Evolutionary conservation across 179 eudicot genomes (phyloP), one percentile per base, ranked within the genome.

Genomic region (Beta lomatogona): DNA sequence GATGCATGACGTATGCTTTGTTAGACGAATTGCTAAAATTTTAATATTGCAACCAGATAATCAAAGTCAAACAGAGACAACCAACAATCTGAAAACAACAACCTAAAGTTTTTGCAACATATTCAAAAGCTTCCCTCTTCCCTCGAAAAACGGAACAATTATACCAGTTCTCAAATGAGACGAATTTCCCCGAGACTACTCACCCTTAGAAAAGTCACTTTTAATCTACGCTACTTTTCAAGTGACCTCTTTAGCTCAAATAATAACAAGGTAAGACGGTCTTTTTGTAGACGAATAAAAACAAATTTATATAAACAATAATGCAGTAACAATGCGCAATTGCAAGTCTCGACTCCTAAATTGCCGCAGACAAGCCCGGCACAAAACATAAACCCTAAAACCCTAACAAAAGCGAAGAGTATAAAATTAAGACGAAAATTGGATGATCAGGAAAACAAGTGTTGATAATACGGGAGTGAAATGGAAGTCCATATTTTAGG

Each of bases 331-430:
- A 70, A 68, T 14, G 9, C 6, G 16, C 46, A 67, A 67, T 67
- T 36, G 21, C 71, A 67, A 15, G 41, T 14, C 9, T 31, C 6
- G 9, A 67, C 45, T 36, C 46, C 45, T 16, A 67, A 36, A 4
- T 5, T 13, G 12, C 3, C 44, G n/a, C 1, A 3, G 5, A 31
- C 18, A 54, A 15, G 21, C 2, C 16, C 0, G 18, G n/a, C 3
- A 19, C 21, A 46, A n/a, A 50, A 71, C 18, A 71, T 71, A 71
- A 48, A 48, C 58, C 36, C 57, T 11, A 71, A 73, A 53, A 72
- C 75, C 77, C 77, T 54, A 53, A 55, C 3, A 53, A 18, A 16
- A 8, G 1, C 6, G 18, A 55, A 73, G 25, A 14, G 3, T 63
- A 11, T 28, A 25, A 11, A 64, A 11, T 19, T n/a, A 19, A 6